Evolutionary conservation across 805 yeast species (phyloP).

Genomic region (Candida xiaguanensis): DNA sequence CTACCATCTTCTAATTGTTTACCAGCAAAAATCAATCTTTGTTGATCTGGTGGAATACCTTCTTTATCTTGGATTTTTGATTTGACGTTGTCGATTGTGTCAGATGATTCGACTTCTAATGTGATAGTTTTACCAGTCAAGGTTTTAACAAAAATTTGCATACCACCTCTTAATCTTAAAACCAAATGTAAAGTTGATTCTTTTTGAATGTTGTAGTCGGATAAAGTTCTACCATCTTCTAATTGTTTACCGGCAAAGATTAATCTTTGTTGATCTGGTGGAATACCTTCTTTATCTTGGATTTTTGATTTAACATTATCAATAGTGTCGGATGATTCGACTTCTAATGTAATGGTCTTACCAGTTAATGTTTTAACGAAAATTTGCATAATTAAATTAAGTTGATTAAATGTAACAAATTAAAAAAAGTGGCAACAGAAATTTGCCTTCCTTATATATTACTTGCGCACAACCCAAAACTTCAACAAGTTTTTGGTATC

Average conservation of each 20-base stretch:
- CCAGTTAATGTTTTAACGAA: constrained; percentile 58
- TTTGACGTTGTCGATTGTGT: no score
- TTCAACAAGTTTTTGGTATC: not conserved
- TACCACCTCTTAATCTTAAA: constrained; percentile 96
- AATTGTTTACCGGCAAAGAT: constrained; percentile 97
- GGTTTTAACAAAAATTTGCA: constrained; percentile 58
- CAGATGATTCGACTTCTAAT: no score
- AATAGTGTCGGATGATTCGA: constrained; percentile 95
- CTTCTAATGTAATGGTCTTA: constrained; percentile 82
- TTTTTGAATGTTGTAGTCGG: constrained; percentile 98
- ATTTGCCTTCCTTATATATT: constrained; percentile 1
- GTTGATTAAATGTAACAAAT: not conserved
- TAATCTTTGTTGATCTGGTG: constrained; percentile 96
- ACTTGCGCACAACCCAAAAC: not conserved
- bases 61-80: no score
- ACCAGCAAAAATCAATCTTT: no score
- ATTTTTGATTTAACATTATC: constrained; percentile 96
- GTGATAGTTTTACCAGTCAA: constrained; percentile 62
- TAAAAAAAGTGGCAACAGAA: not conserved
- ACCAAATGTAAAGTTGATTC: constrained; percentile 96
- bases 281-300: constrained; percentile 96
- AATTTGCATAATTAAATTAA: constrained; percentile 42
- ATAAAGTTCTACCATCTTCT: constrained; percentile 93
- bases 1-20: constrained; percentile 96
- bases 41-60: no score